A percentile compares a stretch with the other conserved stretches of the same genome.
Conservation (phyloP, 2,329 filamentous ascomycete genomes). For the Talaromyces sp. region DNA sequence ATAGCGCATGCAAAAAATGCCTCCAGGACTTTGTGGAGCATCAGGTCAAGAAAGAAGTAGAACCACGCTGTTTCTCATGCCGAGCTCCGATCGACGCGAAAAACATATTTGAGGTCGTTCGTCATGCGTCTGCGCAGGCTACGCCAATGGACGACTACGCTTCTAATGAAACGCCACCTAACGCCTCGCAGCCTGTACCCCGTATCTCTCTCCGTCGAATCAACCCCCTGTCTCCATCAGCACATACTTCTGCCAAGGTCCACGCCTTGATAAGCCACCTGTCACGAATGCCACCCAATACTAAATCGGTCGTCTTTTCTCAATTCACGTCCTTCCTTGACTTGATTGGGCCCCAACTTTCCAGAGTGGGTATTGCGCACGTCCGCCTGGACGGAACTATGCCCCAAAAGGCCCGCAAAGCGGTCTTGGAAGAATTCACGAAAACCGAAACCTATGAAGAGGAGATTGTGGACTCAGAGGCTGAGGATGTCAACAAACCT, state of each 20-base stretch:
- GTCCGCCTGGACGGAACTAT: slow-evolving; percentile 92
- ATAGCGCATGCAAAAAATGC: slow-evolving; percentile 93
- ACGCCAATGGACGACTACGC: slow-evolving; percentile 49
- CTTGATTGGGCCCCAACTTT: slow-evolving; percentile 81
- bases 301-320: slow-evolving; percentile 91
- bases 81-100: slow-evolving; percentile 77
- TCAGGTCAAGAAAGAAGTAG: slow-evolving; percentile 73
- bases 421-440: slow-evolving; percentile 74
- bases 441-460: slow-evolving; percentile 42
- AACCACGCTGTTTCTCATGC: slow-evolving; percentile 87
- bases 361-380: slow-evolving; percentile 70
- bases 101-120: slow-evolving; percentile 90
- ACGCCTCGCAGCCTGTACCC: slow-evolving; percentile 40
- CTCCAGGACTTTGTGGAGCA: slow-evolving; percentile 88
- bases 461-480: slow-evolving; percentile 39
- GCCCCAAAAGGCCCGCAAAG: slow-evolving; percentile 79
- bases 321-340: slow-evolving; percentile 97
- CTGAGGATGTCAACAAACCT: slow-evolving; percentile 23
- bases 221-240: slow-evolving; percentile 62
- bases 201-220: slow-evolving; percentile 64
- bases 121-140: slow-evolving; percentile 59
- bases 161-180: slow-evolving; percentile 43
- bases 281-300: slow-evolving; percentile 67
- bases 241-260: slow-evolving; percentile 76
- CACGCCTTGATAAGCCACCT: slow-evolving; percentile 76